Conservation (phyloP, 495 filamentous ascomycete species). For the Talaromyces borbonicus region DNA sequence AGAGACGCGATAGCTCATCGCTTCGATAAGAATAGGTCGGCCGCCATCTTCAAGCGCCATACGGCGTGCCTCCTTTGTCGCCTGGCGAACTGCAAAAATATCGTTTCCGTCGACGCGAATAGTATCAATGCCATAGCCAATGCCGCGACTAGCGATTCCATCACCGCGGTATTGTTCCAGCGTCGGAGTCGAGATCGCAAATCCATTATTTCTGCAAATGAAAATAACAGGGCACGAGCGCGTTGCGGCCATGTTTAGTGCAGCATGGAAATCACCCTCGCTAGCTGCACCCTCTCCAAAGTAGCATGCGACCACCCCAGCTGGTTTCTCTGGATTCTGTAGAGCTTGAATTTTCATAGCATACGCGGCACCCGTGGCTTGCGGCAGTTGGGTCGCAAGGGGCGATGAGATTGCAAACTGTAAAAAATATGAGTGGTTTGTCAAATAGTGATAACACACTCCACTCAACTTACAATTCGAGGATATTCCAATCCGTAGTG, state of each 20-base stretch:
- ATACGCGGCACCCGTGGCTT: constrained; percentile 89
- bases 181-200: constrained; percentile 89
- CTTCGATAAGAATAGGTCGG: constrained; percentile 78
- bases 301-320: constrained; percentile 74
- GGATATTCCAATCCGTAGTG: constrained; percentile 82
- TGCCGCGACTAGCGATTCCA: constrained; percentile 88
- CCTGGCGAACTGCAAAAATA: constrained; percentile 86
- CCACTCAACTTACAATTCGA: constrained; percentile 53
- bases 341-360: constrained; percentile 79
- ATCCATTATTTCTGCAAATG: constrained; percentile 96
- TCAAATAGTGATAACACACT: not conserved
- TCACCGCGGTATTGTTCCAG: constrained; percentile 96
- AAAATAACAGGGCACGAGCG: constrained; percentile 86
- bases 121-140: constrained; percentile 95
- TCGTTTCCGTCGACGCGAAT: constrained; percentile 96
- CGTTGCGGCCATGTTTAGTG: constrained; percentile 92
- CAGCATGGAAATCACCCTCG: constrained; percentile 97
- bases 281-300: constrained; percentile 97
- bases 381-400: constrained; percentile 90
- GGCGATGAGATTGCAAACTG: constrained; percentile 91
- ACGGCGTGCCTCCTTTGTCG: constrained; percentile 64
- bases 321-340: constrained; percentile 55
- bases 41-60: constrained; percentile 71
- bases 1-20: constrained; percentile 94
- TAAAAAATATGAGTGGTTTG: constrained; percentile 10